These are phyloP conservation scores for Suillus spraguei DNA, from an alignment of 768 basidiomycete genomes.

Conservation along the genomic window DNA sequence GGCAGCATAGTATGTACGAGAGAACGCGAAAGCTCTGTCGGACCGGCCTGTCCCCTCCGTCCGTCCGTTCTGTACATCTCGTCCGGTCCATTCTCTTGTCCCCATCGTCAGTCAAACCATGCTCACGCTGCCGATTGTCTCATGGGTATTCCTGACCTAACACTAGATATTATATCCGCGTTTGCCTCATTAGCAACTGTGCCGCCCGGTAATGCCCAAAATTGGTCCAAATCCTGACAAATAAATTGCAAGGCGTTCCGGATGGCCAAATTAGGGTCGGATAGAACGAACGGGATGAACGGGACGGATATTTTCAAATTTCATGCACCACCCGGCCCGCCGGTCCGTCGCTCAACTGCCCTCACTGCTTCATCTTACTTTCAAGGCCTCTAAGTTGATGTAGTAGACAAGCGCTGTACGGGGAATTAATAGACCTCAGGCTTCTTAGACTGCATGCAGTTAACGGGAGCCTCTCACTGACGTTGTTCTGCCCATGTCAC, in stretches of 20 bases:
- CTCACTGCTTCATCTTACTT: neutral
- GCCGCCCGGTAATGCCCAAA: neutral
- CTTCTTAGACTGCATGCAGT: neutral
- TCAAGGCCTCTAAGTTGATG: neutral
- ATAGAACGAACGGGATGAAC: neutral
- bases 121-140: too few species aligned
- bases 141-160: too few species aligned
- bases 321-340: neutral
- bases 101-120: neutral
- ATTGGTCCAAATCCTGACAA: neutral
- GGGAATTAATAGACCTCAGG: neutral
- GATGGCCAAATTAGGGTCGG: neutral
- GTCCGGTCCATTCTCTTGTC: too few species aligned
- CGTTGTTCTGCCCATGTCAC: neutral
- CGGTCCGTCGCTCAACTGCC: neutral
- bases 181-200: neutral
- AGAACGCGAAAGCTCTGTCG: too few species aligned
- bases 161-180: neutral
- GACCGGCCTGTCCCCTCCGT: too few species aligned
- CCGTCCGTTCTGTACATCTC: too few species aligned
- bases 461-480: neutral
- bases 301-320: too few species aligned
- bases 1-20: neutral
- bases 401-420: neutral
- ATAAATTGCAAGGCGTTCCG: neutral